Percentiles rank a stretch among this genome's conserved stretches.
Conservation (phyloP, 2,329 filamentous ascomycete species). For the Pestalotiopsis sp. region DNA sequence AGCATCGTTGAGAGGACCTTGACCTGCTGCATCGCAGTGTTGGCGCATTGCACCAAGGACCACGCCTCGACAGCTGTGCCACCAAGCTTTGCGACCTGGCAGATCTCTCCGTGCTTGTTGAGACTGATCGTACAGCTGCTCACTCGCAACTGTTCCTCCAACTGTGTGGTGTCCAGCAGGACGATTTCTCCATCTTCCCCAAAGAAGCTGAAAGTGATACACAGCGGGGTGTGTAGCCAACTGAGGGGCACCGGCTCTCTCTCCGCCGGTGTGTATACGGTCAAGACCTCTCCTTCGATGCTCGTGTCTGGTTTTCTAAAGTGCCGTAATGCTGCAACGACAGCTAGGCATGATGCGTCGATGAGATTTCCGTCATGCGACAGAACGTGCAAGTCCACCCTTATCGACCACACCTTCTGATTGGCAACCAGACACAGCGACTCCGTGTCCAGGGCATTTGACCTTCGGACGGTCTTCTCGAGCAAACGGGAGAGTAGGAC, state of each 20-base stretch:
- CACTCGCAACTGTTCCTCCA: constrained; percentile 77
- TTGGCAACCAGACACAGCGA: constrained; percentile 92
- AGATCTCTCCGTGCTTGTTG: constrained; percentile 88
- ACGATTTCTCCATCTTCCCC: constrained; percentile 71
- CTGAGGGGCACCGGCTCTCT: constrained; percentile 87
- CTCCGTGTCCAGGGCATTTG: constrained; percentile 90
- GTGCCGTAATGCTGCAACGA: constrained; percentile 86
- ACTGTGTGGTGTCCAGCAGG: constrained; percentile 70
- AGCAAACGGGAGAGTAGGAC: constrained; percentile 84
- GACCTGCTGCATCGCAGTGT: constrained; percentile 74
- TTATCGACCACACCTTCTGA: constrained; percentile 87
- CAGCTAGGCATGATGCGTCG: constrained; percentile 82
- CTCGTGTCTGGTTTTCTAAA: constrained; percentile 89
- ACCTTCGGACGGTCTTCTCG: constrained; percentile 92
- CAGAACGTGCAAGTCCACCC: constrained; percentile 89
- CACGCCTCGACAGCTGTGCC: constrained; percentile 82
- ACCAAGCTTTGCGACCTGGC: constrained; percentile 88
- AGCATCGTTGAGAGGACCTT: constrained; percentile 79
- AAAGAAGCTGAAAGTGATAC: constrained; percentile 87
- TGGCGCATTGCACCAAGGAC: constrained; percentile 74
- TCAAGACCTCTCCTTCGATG: constrained; percentile 82
- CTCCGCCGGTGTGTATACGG: constrained; percentile 82
- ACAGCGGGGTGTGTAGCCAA: constrained; percentile 90
- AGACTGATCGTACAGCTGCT: constrained; percentile 80
- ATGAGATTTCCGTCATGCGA: constrained; percentile 89